phyloP scores from a whole-genome alignment of 139 green algal genomes.

The Dunaliella primolecta region DNA sequence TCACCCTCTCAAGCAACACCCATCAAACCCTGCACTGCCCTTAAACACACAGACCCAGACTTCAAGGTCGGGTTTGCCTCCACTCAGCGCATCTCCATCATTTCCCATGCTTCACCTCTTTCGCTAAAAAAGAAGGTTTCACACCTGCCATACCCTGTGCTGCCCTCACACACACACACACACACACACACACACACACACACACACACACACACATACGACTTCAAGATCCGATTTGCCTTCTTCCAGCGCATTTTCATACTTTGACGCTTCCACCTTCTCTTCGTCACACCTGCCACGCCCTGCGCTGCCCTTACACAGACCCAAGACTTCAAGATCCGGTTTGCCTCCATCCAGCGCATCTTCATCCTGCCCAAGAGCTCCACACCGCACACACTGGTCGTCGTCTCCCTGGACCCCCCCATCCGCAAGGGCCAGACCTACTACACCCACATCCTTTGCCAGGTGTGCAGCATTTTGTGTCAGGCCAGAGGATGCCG shows the following conservation, averaged over 20 bases:
- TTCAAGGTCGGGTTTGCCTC: too few species aligned
- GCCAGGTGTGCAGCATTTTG: constrained; percentile 33
- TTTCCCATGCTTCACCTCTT: too few species aligned
- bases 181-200: too few species aligned
- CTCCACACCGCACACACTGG: constrained; percentile 83
- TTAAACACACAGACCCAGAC: constrained; percentile 77
- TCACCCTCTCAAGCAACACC: too few species aligned
- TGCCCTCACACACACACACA: constrained; percentile 53
- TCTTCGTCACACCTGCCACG: neutral
- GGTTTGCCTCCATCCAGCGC: constrained; percentile 65
- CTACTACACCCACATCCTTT: constrained; percentile 91
- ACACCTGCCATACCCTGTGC: neutral
- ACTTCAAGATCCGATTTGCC: too few species aligned
- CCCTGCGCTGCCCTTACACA: constrained; percentile 28
- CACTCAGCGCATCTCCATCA: too few species aligned
- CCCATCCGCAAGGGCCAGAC: constrained; percentile 93
- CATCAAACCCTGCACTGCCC: neutral
- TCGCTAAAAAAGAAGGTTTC: too few species aligned
- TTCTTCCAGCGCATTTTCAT: too few species aligned
- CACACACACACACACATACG: too few species aligned
- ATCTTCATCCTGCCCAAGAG: constrained; percentile 90
- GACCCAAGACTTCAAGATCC: constrained; percentile 93
- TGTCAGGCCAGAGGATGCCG: neutral
- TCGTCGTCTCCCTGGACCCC: constrained; percentile 87
- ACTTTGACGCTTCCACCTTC: too few species aligned